phyloP scores from a whole-genome alignment of 2,329 filamentous ascomycete genomes.

The Dendryphion nanum region DNA sequence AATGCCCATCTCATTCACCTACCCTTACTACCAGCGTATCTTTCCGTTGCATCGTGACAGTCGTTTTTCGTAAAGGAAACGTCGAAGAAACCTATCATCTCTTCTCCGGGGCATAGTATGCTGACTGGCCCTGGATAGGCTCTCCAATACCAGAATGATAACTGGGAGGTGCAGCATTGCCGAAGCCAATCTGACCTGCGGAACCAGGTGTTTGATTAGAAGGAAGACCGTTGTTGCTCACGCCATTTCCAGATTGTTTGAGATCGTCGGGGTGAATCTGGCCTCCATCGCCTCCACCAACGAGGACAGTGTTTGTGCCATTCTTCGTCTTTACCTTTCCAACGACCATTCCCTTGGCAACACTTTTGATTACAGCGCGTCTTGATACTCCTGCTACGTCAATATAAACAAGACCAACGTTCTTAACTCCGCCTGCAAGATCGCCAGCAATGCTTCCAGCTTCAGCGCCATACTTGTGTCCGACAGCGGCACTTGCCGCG shows the following conservation, averaged over 20 bases:
- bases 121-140: constrained; percentile 34
- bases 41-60: no score
- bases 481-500: constrained; percentile 81
- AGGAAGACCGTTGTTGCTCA: constrained; percentile 28
- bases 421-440: constrained; percentile 85
- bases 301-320: constrained; percentile 73
- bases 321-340: constrained; percentile 74
- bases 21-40: no score
- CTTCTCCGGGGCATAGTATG: constrained; percentile 36
- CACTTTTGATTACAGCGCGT: constrained; percentile 85
- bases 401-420: constrained; percentile 95
- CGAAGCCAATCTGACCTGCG: constrained; percentile 34
- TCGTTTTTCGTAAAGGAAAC: no score
- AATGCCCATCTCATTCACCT: no score
- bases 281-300: constrained; percentile 64
- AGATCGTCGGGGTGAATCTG: constrained; percentile 40
- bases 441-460: constrained; percentile 75
- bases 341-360: constrained; percentile 92
- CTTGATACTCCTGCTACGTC: constrained; percentile 91
- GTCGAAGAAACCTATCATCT: constrained; percentile 7
- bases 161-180: constrained; percentile 33
- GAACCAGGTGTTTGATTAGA: constrained; percentile 24
- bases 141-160: constrained; percentile 37
- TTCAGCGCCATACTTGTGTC: constrained; percentile 85
- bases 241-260: constrained; percentile 26